Evolutionary conservation across 192 early-diverging fungal genomes (phyloP), one percentile per base, ranked within the genome.

Genomic region (Anaeromyces robustus): DNA sequence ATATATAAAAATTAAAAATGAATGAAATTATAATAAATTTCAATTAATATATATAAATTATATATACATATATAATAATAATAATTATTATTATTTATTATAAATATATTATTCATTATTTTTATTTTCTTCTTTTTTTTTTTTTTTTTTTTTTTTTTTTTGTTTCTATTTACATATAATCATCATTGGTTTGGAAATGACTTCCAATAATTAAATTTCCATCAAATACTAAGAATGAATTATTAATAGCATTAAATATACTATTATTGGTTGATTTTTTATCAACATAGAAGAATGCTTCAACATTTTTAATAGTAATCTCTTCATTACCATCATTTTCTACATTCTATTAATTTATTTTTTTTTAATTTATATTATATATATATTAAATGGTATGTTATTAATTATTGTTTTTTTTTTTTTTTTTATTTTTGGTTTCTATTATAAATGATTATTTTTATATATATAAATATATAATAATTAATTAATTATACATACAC

Each of bases 141-240:
- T n/a, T n/a, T n/a, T n/a, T n/a, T n/a, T n/a, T n/a, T n/a, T n/a
- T n/a, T n/a, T n/a, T n/a, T n/a, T n/a, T n/a, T n/a, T n/a, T n/a
- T n/a, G n/a, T 29, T 16, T 28, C 9, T 4, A 81, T 80, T 83
- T 78, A 89, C 80, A 90, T 84, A 77, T 81, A 87, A n/a, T 84
- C 81, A 80, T 90, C 89, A 68, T 87, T 86, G 14, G 89, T 90
- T 29, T 85, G 78, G 77, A 87, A 90, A 79, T 85, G 84, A 78
- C 88, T 89, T 81, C 88, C 87, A 68, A 90, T 84, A n/a, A 90
- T 87, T 31, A 90, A 80, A 29, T 79, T 79, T 2, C 85, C 88
- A 77, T 90, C 89, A 84, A 88, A 89, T 2, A 90, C 88, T 39
- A 90, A 81, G 77, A 81, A 86, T 77, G 84, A 86, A 81, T 90